Evolutionary conservation across 2,329 filamentous ascomycete genomes (phyloP).

Genomic region (Cadophora sp.): DNA sequence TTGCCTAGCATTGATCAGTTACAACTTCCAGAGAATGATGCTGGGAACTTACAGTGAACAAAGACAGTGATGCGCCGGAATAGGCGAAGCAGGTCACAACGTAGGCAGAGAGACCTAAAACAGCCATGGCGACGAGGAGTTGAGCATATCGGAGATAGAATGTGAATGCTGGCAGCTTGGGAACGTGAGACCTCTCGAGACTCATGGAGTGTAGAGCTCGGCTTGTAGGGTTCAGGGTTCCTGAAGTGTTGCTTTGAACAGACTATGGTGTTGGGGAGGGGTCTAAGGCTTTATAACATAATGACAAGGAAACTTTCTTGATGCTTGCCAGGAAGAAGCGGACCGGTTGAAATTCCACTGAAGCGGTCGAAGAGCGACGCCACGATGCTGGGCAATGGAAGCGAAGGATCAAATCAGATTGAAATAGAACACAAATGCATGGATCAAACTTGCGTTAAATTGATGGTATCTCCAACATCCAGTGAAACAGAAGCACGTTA

Average conservation of each 20-base stretch:
- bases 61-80: constrained; percentile 25
- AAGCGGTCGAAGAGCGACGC: background rate
- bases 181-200: constrained; percentile 14
- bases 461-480: background rate
- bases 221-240: background rate
- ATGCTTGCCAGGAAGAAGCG: background rate
- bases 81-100: constrained; percentile 47
- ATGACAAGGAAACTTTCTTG: background rate
- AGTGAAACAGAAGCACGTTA: background rate
- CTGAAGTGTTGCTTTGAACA: background rate
- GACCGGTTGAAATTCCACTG: background rate
- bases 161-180: constrained; percentile 15
- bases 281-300: background rate
- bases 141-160: constrained; percentile 29
- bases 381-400: background rate
- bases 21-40: background rate
- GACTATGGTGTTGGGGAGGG: background rate
- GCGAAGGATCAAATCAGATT: background rate
- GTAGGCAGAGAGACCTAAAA: constrained; percentile 56
- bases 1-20: constrained; percentile 23
- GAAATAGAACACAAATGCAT: background rate
- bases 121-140: constrained; percentile 51
- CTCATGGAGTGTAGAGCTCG: background rate
- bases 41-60: constrained; percentile 49
- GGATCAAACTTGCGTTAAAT: background rate